phyloP scores from a whole-genome alignment of 1,284 basidiomycete genomes.

The Rhodotorula mucilaginosa region DNA sequence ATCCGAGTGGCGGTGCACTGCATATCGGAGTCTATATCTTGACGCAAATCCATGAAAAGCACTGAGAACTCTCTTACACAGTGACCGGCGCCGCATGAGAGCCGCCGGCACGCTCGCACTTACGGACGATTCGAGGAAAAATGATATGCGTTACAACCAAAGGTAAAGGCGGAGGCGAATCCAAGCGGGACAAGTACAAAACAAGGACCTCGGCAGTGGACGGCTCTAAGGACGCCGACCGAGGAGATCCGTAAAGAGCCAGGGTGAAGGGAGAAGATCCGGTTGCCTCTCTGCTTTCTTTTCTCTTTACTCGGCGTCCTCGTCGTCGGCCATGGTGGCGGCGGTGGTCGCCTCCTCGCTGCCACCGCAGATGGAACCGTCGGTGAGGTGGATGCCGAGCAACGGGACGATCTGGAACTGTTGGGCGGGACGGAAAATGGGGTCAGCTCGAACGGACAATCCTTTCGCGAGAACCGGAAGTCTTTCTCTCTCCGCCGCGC shows the following conservation, averaged over 20 bases:
- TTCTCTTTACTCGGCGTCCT: not conserved
- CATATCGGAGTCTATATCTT: not conserved
- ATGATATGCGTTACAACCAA: not conserved
- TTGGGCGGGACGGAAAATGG: not conserved
- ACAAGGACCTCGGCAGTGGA: not conserved
- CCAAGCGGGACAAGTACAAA: constrained; percentile 1
- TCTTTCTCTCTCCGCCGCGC: not conserved
- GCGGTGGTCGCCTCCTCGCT: not conserved
- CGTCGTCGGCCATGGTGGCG: constrained; percentile 11
- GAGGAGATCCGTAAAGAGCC: not conserved
- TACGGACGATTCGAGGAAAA: not conserved
- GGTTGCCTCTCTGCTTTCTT: not conserved
- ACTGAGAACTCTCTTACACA: too few relatives aligned
- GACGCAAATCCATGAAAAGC: too few relatives aligned
- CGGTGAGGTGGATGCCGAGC: constrained; percentile 35
- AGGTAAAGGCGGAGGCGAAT: not conserved
- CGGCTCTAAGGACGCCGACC: too few relatives aligned
- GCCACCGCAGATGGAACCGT: constrained; percentile 32
- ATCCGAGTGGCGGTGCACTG: not conserved
- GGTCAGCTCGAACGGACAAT: not conserved
- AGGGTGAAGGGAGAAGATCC: not conserved
- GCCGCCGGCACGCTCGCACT: too few relatives aligned
- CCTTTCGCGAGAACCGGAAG: not conserved
- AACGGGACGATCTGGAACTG: constrained; percentile 40
- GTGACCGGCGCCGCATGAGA: too few relatives aligned